Conservation (phyloP, 768 basidiomycete genomes). For the Mycena olivaceomarginata region DNA sequence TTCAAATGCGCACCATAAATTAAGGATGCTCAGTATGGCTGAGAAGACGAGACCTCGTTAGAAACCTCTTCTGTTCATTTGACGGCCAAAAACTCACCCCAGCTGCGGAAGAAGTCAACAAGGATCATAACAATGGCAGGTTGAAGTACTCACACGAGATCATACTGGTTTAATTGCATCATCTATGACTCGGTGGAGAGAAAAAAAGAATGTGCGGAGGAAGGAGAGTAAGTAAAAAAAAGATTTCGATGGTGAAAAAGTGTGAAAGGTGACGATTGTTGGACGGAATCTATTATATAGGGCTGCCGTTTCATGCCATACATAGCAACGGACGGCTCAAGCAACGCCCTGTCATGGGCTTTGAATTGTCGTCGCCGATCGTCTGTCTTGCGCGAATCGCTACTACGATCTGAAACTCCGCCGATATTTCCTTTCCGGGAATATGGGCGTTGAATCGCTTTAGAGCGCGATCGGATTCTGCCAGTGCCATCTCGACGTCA, state of each 20-base stretch:
- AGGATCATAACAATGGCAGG: neutral
- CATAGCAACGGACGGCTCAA: neutral
- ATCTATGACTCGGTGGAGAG: no score
- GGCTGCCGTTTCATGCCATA: neutral
- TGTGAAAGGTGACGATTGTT: neutral
- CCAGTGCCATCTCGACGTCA: no score
- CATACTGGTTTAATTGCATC: neutral
- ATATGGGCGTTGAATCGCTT: neutral
- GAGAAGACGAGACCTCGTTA: neutral
- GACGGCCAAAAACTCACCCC: constrained; percentile 12
- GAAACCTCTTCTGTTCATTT: neutral
- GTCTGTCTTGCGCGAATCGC: neutral
- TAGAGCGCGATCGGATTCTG: neutral
- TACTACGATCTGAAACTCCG: neutral
- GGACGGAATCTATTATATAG: neutral
- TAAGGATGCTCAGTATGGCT: constrained; percentile 16
- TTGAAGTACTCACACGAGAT: constrained; percentile 3
- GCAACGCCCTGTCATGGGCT: neutral
- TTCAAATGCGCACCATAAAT: constrained; percentile 27
- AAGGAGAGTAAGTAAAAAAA: no score
- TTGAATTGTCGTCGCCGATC: constrained; percentile 12
- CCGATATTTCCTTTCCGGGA: constrained; percentile 18
- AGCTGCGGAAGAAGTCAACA: neutral
- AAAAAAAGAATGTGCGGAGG: no score
- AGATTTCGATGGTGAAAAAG: neutral